phyloP scores from a whole-genome alignment of 371 early-diverging fungal genomes.

The Batkoa obscura region DNA sequence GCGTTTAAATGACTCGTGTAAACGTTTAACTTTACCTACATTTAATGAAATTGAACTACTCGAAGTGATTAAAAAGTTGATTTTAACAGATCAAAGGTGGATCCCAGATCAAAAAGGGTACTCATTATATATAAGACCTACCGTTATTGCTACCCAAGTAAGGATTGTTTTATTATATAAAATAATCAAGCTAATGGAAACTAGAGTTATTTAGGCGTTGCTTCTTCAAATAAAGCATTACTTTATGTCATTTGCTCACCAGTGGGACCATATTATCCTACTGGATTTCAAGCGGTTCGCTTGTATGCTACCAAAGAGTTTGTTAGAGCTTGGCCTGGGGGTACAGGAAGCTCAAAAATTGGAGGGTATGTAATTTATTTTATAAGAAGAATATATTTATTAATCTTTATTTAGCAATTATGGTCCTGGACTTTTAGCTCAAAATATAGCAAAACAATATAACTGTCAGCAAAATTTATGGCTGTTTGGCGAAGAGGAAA shows the following conservation, averaged over 20 bases:
- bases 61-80: slow-evolving; percentile 63
- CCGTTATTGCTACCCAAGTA: slow-evolving; percentile 84
- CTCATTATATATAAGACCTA: slow-evolving; percentile 87
- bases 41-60: slow-evolving; percentile 67
- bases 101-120: slow-evolving; percentile 82
- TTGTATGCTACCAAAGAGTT: slow-evolving; percentile 65
- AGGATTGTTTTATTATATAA: slow-evolving; percentile 7
- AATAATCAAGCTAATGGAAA: not conserved
- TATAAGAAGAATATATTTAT: not conserved
- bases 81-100: slow-evolving; percentile 67
- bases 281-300: slow-evolving; percentile 79
- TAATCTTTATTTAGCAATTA: slow-evolving; percentile 22
- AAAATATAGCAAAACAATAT: slow-evolving; percentile 57
- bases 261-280: slow-evolving; percentile 92
- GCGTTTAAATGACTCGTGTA: slow-evolving; percentile 49
- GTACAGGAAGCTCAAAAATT: slow-evolving; percentile 83
- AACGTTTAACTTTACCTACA: slow-evolving; percentile 63
- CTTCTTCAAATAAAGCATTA: slow-evolving; percentile 49
- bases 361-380: slow-evolving; percentile 39
- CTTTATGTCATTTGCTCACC: slow-evolving; percentile 83
- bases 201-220: slow-evolving; percentile 30
- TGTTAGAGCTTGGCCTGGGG: slow-evolving; percentile 94
- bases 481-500: slow-evolving; percentile 71
- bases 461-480: slow-evolving; percentile 90
- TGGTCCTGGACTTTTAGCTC: slow-evolving; percentile 66